Evolutionary conservation across 331 rosid genomes (phyloP), one percentile per base, ranked within the genome.

Genomic region (Quercus lobata): DNA sequence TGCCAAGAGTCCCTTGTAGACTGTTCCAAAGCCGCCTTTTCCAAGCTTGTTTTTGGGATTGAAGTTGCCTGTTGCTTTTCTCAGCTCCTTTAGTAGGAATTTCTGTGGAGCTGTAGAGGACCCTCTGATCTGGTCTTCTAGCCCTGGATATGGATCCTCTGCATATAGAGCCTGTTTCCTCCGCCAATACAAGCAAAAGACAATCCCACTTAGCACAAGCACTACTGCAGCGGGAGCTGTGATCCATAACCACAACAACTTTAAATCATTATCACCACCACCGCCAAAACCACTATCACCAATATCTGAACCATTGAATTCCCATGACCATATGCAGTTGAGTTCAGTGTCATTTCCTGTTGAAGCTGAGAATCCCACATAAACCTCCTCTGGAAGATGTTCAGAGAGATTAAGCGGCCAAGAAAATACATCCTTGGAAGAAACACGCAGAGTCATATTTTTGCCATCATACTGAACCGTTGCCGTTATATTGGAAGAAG

Each of bases 321-420:
- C 19, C 86, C 98, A 91, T 10, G 93, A 81, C 41, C 0, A 66
- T 25, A 91, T 76, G 73, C 89, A 82, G 53, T 93, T 91, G 57
- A 84, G 32, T 87, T 91, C 44, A 2, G 92, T 83, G 79, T 82
- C 21, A 27, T 57, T 72, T 14, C 98, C 80, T 1, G 98, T 93
- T 49, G 97, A 93, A 79, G 73, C 92, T 0, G 97, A 89, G 74
- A 91, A 93, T 6, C 98, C 97, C 49, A 90, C 58, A 21, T 9
- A 90, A 81, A 86, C 91, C 46, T 30, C 72, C 22, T 86, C 74
- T 0, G 83, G 84, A 35, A 91, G 95, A 81, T 52, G 14, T 27
- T 81, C 63, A 52, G 95, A 82, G 30, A 93, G 80, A 63, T 90
- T 53, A 8, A 93, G 79, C 49, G 84, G 76, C 29, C 62, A 76